Conservation (phyloP, 768 basidiomycete species). For the Cystobasidium onofrii region DNA sequence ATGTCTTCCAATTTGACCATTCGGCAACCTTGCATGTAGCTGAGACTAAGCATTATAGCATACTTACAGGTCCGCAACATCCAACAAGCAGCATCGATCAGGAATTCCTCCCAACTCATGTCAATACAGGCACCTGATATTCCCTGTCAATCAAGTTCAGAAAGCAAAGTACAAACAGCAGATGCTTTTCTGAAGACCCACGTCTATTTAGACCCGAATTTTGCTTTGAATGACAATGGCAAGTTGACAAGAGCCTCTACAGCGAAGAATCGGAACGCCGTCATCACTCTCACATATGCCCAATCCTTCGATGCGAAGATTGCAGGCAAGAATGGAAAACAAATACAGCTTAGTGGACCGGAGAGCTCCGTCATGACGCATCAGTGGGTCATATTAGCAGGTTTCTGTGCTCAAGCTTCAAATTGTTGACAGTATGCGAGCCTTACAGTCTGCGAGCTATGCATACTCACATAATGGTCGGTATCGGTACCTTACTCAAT, state of each 20-base stretch:
- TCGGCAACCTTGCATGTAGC: no score
- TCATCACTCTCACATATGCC: conserved; percentile 49
- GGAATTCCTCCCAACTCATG: no score
- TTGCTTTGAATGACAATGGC: neutral
- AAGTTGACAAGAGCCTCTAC: neutral
- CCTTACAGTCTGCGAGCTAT: conserved; percentile 76
- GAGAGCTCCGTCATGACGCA: conserved; percentile 93
- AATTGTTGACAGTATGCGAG: no score
- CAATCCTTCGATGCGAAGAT: conserved; percentile 66
- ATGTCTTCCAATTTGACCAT: no score
- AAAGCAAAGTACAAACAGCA: neutral
- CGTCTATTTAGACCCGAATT: neutral
- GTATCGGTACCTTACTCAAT: conserved; percentile 77
- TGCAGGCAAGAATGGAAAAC: conserved; percentile 62
- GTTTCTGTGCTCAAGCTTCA: conserved; percentile 14
- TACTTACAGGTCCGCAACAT: no score
- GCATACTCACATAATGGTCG: conserved; percentile 88
- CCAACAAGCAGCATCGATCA: no score
- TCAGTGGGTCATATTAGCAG: conserved; percentile 63
- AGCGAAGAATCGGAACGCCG: neutral
- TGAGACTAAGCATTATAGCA: no score
- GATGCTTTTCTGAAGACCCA: neutral
- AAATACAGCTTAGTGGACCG: conserved; percentile 71
- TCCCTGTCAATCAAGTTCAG: no score
- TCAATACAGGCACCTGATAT: no score